These are phyloP conservation scores for Metarhizium sp. DNA, from an alignment of 2,329 filamentous ascomycete genomes.

Conservation along the genomic window DNA sequence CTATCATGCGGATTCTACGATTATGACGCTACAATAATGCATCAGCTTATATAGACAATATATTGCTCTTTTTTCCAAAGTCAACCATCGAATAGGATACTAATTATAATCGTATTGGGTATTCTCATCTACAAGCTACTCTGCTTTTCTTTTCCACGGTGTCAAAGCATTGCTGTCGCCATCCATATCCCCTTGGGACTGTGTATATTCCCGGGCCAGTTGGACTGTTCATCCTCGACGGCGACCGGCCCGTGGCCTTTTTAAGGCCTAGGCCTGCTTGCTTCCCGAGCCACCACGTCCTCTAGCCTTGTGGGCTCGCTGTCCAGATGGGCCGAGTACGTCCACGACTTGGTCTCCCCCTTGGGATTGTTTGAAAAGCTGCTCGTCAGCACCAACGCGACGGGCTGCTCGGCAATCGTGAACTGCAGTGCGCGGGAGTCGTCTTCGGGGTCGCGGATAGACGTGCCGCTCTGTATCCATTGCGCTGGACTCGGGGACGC, in stretches of 20 bases:
- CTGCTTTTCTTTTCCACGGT: too few species aligned
- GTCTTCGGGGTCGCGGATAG: constrained; percentile 19
- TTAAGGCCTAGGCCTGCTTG: background rate
- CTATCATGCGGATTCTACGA: background rate
- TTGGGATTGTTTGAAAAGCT: background rate
- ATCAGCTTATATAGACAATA: too few species aligned
- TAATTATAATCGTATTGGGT: background rate
- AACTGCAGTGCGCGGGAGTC: constrained; percentile 23
- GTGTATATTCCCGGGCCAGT: background rate
- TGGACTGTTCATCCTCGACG: background rate
- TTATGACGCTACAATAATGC: too few species aligned
- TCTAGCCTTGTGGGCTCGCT: background rate
- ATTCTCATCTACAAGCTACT: background rate
- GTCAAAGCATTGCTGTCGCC: too few species aligned
- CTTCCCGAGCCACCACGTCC: background rate
- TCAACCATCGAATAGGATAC: too few species aligned
- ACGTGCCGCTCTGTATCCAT: constrained; percentile 21
- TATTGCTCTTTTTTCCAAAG: too few species aligned
- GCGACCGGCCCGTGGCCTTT: too few species aligned
- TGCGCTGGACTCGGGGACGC: constrained; percentile 13
- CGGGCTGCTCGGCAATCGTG: constrained; percentile 1
- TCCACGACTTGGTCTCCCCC: background rate
- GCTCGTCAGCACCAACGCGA: background rate
- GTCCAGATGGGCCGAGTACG: background rate
- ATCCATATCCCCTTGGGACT: too few species aligned